phyloP scores from a whole-genome alignment of 176 grass and related monocot genomes.

The Oryza australiensis region DNA sequence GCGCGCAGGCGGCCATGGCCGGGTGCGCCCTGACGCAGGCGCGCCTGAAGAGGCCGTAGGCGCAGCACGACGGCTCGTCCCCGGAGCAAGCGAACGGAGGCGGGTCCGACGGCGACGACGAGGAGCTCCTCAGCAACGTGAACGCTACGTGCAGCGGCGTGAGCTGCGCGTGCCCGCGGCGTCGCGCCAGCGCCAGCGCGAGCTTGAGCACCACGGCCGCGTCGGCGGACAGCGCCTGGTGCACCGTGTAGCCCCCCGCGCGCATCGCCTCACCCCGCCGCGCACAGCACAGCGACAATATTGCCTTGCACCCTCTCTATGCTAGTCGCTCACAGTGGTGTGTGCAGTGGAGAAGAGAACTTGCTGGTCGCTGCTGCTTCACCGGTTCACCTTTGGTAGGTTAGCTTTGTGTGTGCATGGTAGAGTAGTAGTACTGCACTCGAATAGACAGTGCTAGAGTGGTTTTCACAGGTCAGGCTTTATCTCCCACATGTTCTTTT shows the following conservation, averaged over 20 bases:
- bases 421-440: not conserved
- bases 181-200: slow-evolving; percentile 58
- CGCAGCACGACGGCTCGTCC: not conserved
- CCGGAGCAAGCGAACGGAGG: not conserved
- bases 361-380: not conserved
- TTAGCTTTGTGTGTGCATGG: not conserved
- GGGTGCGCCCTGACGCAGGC: slow-evolving; percentile 69
- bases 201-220: slow-evolving; percentile 70
- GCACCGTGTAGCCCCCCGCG: slow-evolving; percentile 70
- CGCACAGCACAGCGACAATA: not conserved
- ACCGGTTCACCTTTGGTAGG: not conserved
- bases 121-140: slow-evolving; percentile 51
- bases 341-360: not conserved
- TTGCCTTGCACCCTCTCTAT: not conserved
- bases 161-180: slow-evolving; percentile 75
- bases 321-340: not conserved
- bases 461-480: not conserved
- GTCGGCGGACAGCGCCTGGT: slow-evolving; percentile 81
- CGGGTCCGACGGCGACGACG: slow-evolving; percentile 10
- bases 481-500: not conserved
- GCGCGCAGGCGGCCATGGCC: slow-evolving; percentile 14
- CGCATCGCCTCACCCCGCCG: slow-evolving; percentile 48
- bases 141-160: slow-evolving; percentile 82
- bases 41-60: slow-evolving; percentile 53
- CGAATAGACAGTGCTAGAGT: not conserved